Base-by-base conservation (phyloP, 148 eudicot species). In the Amaranthus palmeri region DNA sequence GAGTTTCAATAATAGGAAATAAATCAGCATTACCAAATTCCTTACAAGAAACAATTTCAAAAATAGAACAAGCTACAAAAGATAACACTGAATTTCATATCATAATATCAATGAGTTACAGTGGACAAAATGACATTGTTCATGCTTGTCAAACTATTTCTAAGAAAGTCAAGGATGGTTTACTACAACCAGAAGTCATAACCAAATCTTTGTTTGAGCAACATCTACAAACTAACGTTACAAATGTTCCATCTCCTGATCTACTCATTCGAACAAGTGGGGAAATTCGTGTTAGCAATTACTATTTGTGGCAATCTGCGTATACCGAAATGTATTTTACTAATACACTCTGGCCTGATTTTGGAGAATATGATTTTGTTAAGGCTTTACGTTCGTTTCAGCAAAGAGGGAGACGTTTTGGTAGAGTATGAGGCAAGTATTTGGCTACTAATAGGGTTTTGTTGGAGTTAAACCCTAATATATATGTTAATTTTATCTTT, bases 251-350 rank as follows among this genome's bases (percentile, higher is more conserved):
- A 5, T 36, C 54, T 9, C 88, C 84, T 6, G 88, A 85, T 76
- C 64, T 85, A 15, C 72, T 85, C 8, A 83, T 85, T 41, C 72
- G 88, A 54, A 85, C 84, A 0, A 72, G 88, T 11, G 84, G 86
- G 4, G 75, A 78, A 11, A 3, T 54, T 12, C 77, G 82, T 3
- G 17, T 85, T 12, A 81, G 83, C 69, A 85, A 80, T 42, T 82
- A 73, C 62, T 75, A 77, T 74, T 74, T 85, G 17, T 82, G 88
- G 86, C 84, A 82, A 55, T 56, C 73, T 3, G 88, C 88, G 1
- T 82, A 85, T 50, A 66, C 80, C 7, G 88, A 85, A 58, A 17
- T 85, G 53, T 78, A 67, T 13, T 82, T 85, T 49, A 69, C 71
- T 0, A 46, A 70, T 13, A 67, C 46, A 61, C 55, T 49, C n/a